Conservation (phyloP, 495 filamentous ascomycete species). For the Penicillium coffeae region DNA sequence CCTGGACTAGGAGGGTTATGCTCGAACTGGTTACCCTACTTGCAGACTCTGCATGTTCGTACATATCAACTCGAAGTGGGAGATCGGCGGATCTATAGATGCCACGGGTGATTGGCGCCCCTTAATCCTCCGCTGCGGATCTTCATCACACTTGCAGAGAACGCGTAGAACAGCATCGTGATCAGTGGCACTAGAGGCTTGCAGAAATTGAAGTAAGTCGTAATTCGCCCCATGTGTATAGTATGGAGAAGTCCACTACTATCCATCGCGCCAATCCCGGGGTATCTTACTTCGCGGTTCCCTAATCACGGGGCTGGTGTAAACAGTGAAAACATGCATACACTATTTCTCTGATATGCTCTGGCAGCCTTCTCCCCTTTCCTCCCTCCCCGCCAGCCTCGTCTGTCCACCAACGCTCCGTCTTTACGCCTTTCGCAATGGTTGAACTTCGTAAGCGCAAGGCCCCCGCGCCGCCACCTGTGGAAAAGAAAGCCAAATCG, state of each 20-base stretch:
- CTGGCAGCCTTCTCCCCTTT: background rate
- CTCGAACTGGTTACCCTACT: too few relatives aligned
- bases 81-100: too few relatives aligned
- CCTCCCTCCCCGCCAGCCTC: background rate
- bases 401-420: background rate
- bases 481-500: constrained; percentile 46
- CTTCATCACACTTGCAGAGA: too few relatives aligned
- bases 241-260: background rate
- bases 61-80: too few relatives aligned
- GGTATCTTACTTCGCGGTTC: background rate
- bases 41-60: too few relatives aligned
- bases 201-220: too few relatives aligned
- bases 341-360: background rate
- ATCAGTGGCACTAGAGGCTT: too few relatives aligned
- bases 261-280: background rate
- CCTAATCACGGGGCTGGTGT: background rate
- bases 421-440: constrained; percentile 26
- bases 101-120: too few relatives aligned
- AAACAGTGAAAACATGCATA: background rate
- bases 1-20: too few relatives aligned
- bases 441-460: constrained; percentile 75
- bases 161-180: too few relatives aligned
- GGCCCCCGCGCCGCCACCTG: constrained; percentile 51
- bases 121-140: too few relatives aligned
- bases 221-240: too few relatives aligned